phyloP scores from a whole-genome alignment of 2,329 filamentous ascomycete genomes.

The Dactylellina drechsleri region DNA sequence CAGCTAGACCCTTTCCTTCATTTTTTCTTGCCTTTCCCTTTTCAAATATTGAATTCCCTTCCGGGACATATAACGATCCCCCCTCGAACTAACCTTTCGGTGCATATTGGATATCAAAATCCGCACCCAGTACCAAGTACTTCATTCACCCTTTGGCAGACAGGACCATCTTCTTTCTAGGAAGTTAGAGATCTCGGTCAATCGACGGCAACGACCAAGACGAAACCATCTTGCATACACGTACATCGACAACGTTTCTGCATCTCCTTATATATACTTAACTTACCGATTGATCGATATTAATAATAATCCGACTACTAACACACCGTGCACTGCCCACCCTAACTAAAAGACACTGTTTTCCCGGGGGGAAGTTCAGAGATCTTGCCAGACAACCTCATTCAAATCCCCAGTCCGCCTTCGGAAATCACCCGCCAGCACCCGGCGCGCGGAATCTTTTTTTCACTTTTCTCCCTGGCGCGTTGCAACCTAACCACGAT shows the following conservation, averaged over 20 bases:
- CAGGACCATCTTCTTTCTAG: no score
- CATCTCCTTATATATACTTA: neutral
- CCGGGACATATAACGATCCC: conserved; percentile 19
- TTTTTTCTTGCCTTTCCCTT: conserved; percentile 12
- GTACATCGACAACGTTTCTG: neutral
- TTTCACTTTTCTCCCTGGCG: neutral
- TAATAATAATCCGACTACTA: no score
- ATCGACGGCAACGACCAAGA: neutral
- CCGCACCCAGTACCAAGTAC: no score
- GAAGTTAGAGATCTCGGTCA: neutral
- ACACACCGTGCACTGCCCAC: neutral
- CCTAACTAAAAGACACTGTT: no score
- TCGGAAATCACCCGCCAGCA: conserved; percentile 48
- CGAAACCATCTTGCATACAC: conserved; percentile 19
- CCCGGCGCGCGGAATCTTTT: conserved; percentile 45
- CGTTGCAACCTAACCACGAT: conserved; percentile 9
- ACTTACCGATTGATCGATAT: no score
- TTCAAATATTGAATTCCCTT: conserved; percentile 21
- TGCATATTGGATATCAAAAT: neutral
- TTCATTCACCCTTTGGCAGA: no score
- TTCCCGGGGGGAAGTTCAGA: neutral
- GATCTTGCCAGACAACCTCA: conserved; percentile 33
- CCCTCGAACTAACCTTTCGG: neutral
- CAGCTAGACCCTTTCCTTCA: neutral
- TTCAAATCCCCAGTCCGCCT: conserved; percentile 37